Base-by-base conservation (phyloP, 1,284 basidiomycete species). In the Microbotryum intermedium region DNA sequence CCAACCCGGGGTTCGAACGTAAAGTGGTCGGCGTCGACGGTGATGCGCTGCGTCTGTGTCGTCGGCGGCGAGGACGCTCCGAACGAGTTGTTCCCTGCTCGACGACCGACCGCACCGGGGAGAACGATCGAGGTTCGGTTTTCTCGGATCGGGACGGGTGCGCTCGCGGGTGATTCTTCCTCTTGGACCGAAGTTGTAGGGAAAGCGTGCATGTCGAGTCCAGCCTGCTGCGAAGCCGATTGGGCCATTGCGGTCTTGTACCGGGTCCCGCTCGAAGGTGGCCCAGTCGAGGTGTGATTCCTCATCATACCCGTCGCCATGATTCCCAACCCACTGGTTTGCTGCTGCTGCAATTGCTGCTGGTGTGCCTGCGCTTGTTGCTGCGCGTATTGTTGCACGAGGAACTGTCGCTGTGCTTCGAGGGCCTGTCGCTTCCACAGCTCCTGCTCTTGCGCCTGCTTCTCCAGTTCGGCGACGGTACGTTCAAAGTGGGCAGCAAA, bases 361-460 rank as follows among this genome's bases (percentile, higher is more conserved):
- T 60, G 53, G 42, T 55, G 53, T 20, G 11, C 13, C 18, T 18
- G 49, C 46, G 53, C 50, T 21, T 59, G 59, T 46, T 66, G 64
- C 34, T 39, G 34, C 11, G 34, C 34, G 34, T 39, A 39, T 50
- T 66, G 67, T 49, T 64, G 59, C 28, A 68, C 45, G 50, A 68
- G 60, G 57, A 59, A 68, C 47, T 66, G 64, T 3, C 64, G 57
- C 55, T 68, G 67, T 10, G 56, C 49, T 52, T 68, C 67, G 42
- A 68, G 58, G 25, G 60, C 60, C 34, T 60, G 61, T 18, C 67
- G 59, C 58, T 92, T 92, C 76, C 83, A 80, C 66, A 86, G 83
- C 75, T 92, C 88, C 71, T 88, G 84, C 59, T 90, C 88, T 76
- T 90, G 83, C 16, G 90, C 89, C 44, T 83, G 77, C 9, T 77